Evolutionary conservation across 164 flowering plant genomes (phyloP), one percentile per base, ranked within the genome.

Genomic region (Kalanchoe fedtschenkoi): DNA sequence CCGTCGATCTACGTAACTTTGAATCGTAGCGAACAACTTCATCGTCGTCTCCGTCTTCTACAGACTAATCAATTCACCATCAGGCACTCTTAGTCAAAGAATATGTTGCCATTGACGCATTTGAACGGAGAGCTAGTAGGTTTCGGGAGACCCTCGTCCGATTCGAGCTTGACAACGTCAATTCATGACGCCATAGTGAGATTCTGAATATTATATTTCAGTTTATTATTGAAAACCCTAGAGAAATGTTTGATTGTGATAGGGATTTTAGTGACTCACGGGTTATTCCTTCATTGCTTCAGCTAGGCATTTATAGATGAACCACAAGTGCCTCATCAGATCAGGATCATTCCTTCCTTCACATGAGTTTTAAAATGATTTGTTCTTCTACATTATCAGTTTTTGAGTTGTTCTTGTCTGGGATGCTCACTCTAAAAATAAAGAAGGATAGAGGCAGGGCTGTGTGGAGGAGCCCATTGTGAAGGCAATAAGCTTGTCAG

Each of bases 81-180:
- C 11, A 28, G 51, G 14, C 19, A 16, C 7, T 13, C 21, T 72
- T 65, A 44, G 69, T 10, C 56, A 30, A 32, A 64, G 30, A 32
- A n/a, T n/a, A 55, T 72, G 64, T 22, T 60, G 58, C 80, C 78
- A 21, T 64, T 78, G 32, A 68, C 66, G 57, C 82, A 81, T n/a
- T 68, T 38, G 43, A 70, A 73, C 37, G 84, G 81, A 4, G 56
- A 47, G 57, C 62, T 84, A 69, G 78, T 84, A 14, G 89, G 86
- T 2, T 84, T 84, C 65, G 86, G 86, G 28, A 73, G 89, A 1
- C 84, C 83, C 4, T 83, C 81, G 63, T 78, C 89, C 29, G 89
- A 84, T 73, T 28, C 37, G 8, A 79, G 78, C 22, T 62, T 84
- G 66, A 82, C 89, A 51, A 85, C 86, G 58, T 66, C 86, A 13